Evolutionary conservation across 2,329 filamentous ascomycete genomes (phyloP), one percentile per base, ranked within the genome.

Genomic region (Neofusicoccum kwambonambiense): DNA sequence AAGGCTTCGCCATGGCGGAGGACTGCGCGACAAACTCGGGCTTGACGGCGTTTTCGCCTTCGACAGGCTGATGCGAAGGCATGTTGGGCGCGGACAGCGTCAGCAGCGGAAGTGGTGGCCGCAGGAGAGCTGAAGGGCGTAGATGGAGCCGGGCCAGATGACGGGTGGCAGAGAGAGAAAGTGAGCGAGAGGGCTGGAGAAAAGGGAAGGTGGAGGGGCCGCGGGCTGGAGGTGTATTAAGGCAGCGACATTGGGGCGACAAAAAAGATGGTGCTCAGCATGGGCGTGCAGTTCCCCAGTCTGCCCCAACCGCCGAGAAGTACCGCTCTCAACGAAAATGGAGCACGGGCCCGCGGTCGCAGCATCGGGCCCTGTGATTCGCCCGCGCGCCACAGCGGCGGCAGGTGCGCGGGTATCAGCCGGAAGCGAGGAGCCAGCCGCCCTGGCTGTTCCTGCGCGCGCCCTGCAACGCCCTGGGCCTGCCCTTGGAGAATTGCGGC

Each of bases 61-160:
- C 78, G 66, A 77, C 77, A 66, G 82, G 78, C 71, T 84, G 83
- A 72, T 81, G 79, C 50, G 82, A 84, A 72, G 82, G 81, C 83
- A 85, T 85, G 69, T 58, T 75, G 63, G 37, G 27, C 9, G 62
- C 37, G 52, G n/a, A 15, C 31, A 42, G 56, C 42, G 34, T 50
- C 45, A 49, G 62, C 54, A 42, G 45, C 41, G 34, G 42, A 44
- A 64, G 63, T 49, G 62, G 42, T 54, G 62, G 50, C 31, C 41
- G 50, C 41, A 37, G 45, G 13, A 34, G 35, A 45, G 31, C 19
- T 45, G 61, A 22, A n/a, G 47, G 54, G 37, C 31, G 11, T 19
- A 13, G 15, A 9, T 39, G 44, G 12, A 42, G 64, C 37, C 34
- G 50, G 13, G 41, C 35, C 51, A 11, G 15, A 12, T 6, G 44